Base-by-base conservation (phyloP, 2,329 filamentous ascomycete species). In the Capronia americana region DNA sequence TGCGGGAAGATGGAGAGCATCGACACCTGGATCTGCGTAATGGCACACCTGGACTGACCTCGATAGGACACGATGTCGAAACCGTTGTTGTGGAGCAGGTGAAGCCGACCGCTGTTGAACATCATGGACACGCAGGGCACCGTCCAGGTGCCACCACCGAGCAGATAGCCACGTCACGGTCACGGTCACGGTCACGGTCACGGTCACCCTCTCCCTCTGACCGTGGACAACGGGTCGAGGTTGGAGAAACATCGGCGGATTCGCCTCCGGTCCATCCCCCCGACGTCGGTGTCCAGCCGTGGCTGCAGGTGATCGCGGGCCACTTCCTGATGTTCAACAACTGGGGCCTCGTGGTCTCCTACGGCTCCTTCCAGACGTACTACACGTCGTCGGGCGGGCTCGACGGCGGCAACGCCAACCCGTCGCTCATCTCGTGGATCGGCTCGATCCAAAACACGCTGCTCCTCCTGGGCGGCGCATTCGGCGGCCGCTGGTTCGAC, bases 261-360 rank as follows among this genome's bases (percentile, higher is more conserved):
- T n/a, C 38, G 17, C 17, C 14, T 8, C 38, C 38, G 17, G 7
- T 44, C 14, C 38, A 17, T 17, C 38, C 38, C 2, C 65, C 59
- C 23, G 64, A 71, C 41, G 57, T 51, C 12, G 70, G 70, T 20
- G 20, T 63, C 2, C 38, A 62, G 46, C 69, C 70, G 23, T 72
- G 70, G 70, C 51, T 69, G 2, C 69, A 71, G 62, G 66, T 71
- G 7, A 17, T 69, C 0, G 68, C 69, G 2, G 57, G 50, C 17
- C 69, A 58, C 50, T 32, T 70, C 23, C 57, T 69, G 14, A 64
- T 61, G 32, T 66, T 66, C 48, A 71, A 71, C 44, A 67, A 63
- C 14, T 71, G 69, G 69, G 48, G 48, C 10, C 24, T 51, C 20
- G 24, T 51, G 23, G 24, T 24, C 23, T 23, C 48, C 10, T 51